Evolutionary conservation across 441 rosid species (phyloP), one percentile per base, ranked within the genome.

Genomic region (Pelargonium cotyledonis): DNA sequence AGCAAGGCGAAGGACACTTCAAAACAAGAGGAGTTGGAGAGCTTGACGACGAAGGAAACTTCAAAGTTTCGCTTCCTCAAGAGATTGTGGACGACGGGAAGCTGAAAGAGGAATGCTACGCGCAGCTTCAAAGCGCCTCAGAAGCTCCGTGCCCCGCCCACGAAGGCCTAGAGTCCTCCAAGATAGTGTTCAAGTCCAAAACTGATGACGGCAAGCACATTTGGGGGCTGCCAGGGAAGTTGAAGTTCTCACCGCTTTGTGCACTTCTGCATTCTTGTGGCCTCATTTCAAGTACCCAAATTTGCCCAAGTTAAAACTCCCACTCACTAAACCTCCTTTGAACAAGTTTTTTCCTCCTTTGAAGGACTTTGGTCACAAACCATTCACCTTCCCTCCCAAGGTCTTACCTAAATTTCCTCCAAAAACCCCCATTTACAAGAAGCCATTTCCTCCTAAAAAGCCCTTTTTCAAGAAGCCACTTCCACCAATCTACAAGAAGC

Each of bases 81-180:
- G 88, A 86, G 51, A 70, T 88, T 21, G 80, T 85, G 15, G 67
- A 81, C 53, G 80, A 83, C 21, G 95, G 82, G n/a, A 80, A 82
- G 19, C 66, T 89, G 2, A 85, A 80, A 72, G 91, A 89, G 73
- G 90, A 89, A 65, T 90, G 97, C 80, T 87, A 88, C 53, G 98
- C 96, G 16, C 95, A 85, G 75, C 95, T 91, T 75, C 92, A 88
- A 74, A 86, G 90, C 63, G 88, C 89, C 4, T 76, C 85, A 0
- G 84, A 80, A 0, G 38, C 75, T 1, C 86, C 91, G 38, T 93
- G 97, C 65, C 90, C 95, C 2, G 77, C 85, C 31, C 79, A 80
- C 23, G 72, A 75, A 29, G 85, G 84, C 38, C 26, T 86, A 0
- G 82, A 89, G 5, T 77, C 97, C 29, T 65, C 82, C 75, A 89